Conservation (phyloP, 208 protist species). For the Acanthamoeba royreba region DNA sequence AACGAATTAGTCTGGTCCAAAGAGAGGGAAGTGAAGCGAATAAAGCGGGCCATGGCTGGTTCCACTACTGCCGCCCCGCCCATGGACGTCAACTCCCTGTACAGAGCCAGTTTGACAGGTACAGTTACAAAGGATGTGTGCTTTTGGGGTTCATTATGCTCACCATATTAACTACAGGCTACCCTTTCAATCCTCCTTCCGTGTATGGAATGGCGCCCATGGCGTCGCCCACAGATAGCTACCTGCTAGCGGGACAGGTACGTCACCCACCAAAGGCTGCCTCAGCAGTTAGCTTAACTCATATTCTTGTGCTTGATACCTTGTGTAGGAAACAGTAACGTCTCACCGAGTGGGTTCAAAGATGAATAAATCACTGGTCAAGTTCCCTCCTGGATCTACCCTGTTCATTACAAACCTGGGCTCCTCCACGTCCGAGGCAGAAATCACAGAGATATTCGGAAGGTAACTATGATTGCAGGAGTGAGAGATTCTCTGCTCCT, state of each 20-base stretch:
- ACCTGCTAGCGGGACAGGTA: background rate
- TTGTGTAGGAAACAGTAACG: no score
- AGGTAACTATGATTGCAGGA: no score
- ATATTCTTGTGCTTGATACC: no score
- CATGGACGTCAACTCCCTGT: background rate
- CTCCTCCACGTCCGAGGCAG: background rate
- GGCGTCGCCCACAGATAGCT: background rate
- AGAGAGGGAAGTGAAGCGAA: background rate
- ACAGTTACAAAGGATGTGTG: background rate
- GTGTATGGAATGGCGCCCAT: background rate
- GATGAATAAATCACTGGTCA: background rate
- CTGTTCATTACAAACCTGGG: slow-evolving; percentile 10
- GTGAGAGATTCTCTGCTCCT: background rate
- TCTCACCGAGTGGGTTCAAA: no score
- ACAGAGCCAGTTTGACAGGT: background rate
- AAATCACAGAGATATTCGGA: background rate
- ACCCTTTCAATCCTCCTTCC: background rate
- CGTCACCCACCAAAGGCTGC: no score
- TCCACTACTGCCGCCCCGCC: background rate
- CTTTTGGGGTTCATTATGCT: background rate
- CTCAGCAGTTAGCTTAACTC: background rate
- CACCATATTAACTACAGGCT: no score
- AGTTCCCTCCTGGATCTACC: background rate
- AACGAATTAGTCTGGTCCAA: background rate
- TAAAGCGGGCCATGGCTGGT: background rate